These are phyloP conservation scores for Bryoerythrophyllum caledonicum DNA, from an alignment of 225 moss, liverwort and hornwort genomes.

Conservation along the genomic window DNA sequence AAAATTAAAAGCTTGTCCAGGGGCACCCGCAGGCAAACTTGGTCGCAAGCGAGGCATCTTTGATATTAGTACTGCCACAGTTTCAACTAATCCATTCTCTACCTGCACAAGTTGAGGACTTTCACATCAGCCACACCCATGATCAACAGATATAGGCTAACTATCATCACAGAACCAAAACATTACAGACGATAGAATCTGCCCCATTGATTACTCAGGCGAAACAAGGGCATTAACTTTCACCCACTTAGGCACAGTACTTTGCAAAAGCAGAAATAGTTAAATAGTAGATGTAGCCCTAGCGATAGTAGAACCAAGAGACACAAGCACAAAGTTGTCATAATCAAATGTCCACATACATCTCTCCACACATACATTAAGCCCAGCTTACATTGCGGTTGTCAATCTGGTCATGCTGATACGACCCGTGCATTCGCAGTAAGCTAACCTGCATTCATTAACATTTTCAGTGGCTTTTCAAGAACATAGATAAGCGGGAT, in stretches of 20 bases:
- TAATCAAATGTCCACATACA: neutral
- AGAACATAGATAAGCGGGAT: slow-evolving; percentile 8
- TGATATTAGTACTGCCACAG: slow-evolving; percentile 84
- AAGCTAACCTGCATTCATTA: slow-evolving; percentile 56
- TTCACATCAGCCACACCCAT: slow-evolving; percentile 5
- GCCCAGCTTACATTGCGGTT: slow-evolving; percentile 64
- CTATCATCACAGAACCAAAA: slow-evolving; percentile 3
- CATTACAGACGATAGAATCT: neutral
- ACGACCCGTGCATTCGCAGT: slow-evolving; percentile 91
- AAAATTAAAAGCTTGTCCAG: slow-evolving; percentile 80
- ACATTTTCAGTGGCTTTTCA: slow-evolving; percentile 20
- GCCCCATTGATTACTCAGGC: neutral
- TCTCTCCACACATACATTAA: neutral
- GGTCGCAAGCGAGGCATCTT: slow-evolving; percentile 96
- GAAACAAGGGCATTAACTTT: neutral
- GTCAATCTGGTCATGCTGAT: slow-evolving; percentile 97
- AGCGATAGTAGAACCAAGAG: slow-evolving; percentile 1
- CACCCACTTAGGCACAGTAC: neutral
- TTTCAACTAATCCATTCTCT: slow-evolving; percentile 98
- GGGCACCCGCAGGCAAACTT: slow-evolving; percentile 64
- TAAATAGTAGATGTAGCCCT: neutral
- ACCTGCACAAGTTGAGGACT: slow-evolving; percentile 57
- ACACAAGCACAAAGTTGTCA: neutral
- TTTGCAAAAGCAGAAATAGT: neutral
- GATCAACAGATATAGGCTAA: slow-evolving; percentile 12